These are phyloP conservation scores for Mycena crocata DNA, from an alignment of 768 basidiomycete genomes.

Conservation along the genomic window DNA sequence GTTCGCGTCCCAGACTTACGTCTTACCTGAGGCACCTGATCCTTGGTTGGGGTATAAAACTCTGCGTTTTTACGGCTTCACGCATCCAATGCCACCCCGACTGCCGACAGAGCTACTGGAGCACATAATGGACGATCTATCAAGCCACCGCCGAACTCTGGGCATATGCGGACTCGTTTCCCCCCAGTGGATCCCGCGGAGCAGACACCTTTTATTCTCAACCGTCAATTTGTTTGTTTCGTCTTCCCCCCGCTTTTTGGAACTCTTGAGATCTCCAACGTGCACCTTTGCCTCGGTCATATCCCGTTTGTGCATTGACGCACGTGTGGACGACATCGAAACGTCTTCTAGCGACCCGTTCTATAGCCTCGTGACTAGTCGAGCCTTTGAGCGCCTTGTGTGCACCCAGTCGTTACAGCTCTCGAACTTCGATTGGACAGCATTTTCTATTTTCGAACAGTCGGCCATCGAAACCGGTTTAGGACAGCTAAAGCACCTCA, in stretches of 20 bases:
- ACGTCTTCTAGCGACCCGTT: not conserved
- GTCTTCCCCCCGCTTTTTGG: slow-evolving; percentile 2
- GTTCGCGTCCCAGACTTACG: not conserved
- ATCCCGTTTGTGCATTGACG: not conserved
- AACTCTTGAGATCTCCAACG: slow-evolving; percentile 9
- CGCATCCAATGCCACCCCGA: slow-evolving; percentile 4
- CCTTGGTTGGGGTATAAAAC: not conserved
- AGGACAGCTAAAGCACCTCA: slow-evolving; percentile 2
- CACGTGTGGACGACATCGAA: not conserved
- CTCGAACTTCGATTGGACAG: slow-evolving; percentile 18
- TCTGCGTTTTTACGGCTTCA: not conserved
- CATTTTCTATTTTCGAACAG: slow-evolving; percentile 8
- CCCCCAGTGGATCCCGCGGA: slow-evolving; percentile 30
- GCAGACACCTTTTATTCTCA: slow-evolving; percentile 35
- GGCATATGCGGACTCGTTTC: slow-evolving; percentile 36
- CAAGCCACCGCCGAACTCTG: slow-evolving; percentile 26
- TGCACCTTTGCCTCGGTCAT: slow-evolving; percentile 10
- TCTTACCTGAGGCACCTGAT: not conserved
- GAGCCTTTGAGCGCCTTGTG: slow-evolving; percentile 8
- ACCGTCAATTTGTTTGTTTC: slow-evolving; percentile 10
- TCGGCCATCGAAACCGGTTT: slow-evolving; percentile 6
- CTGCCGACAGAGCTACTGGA: slow-evolving; percentile 35
- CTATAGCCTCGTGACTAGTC: slow-evolving; percentile 8
- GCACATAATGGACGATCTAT: slow-evolving; percentile 33
- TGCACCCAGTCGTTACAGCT: slow-evolving; percentile 4